A percentile compares a stretch with the other conserved stretches of the same genome.
These are phyloP conservation scores for Isoetes taiwanensis DNA, from an alignment of 75 land plant species.

Conservation along the genomic window DNA sequence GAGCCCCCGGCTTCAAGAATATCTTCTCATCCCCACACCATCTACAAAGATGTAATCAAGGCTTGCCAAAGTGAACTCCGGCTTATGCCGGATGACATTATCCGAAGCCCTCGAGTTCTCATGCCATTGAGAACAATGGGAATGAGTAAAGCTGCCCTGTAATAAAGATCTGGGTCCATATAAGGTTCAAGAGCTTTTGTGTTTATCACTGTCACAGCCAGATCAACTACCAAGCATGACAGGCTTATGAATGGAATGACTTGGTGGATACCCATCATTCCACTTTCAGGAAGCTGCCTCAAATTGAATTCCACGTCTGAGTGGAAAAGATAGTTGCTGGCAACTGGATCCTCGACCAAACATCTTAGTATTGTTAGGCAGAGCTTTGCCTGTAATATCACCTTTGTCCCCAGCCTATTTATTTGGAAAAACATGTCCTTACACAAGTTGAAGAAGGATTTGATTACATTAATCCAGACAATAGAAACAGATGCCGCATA, in stretches of 20 bases:
- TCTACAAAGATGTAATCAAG: constrained; percentile 10
- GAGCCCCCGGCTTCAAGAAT: constrained; percentile 22
- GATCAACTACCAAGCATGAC: constrained; percentile 17
- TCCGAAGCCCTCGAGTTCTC: constrained; percentile 15
- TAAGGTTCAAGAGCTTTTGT: background rate
- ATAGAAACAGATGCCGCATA: constrained; percentile 12
- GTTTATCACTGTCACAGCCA: constrained; percentile 8
- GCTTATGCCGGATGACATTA: constrained; percentile 12
- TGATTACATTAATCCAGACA: constrained; percentile 14
- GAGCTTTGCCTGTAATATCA: constrained; percentile 18
- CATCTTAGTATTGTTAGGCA: constrained; percentile 20
- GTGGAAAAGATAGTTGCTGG: constrained; percentile 11
- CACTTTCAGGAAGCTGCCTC: constrained; percentile 11
- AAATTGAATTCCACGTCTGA: constrained; percentile 10
- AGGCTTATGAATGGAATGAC: constrained; percentile 21
- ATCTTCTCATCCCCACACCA: constrained; percentile 13
- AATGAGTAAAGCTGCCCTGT: constrained; percentile 19
- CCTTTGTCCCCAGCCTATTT: constrained; percentile 4
- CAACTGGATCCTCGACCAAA: constrained; percentile 17
- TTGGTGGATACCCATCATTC: constrained; percentile 14
- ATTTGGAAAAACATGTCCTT: constrained; percentile 8
- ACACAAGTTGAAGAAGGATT: constrained; percentile 13
- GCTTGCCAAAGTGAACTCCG: constrained; percentile 18
- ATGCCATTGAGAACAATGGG: constrained; percentile 17
- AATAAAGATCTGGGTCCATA: constrained; percentile 18